These are phyloP conservation scores for Lentinula boryana DNA, from an alignment of 768 basidiomycete genomes.

Conservation along the genomic window DNA sequence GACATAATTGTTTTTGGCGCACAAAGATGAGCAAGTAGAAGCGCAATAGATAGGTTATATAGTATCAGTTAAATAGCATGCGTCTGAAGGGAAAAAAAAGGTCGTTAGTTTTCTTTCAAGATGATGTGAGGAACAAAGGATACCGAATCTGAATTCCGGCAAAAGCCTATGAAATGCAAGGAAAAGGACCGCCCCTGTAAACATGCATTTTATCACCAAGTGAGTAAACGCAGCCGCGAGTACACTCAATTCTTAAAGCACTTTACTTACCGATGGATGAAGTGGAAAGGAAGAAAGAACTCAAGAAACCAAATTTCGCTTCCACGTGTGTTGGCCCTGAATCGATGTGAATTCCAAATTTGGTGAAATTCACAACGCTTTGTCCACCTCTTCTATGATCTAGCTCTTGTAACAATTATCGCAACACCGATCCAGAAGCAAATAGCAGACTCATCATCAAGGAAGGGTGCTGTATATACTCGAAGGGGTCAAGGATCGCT, in stretches of 20 bases:
- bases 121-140: not conserved
- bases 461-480: no score
- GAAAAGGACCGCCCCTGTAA: not conserved
- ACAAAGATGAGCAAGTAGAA: not conserved
- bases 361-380: no score
- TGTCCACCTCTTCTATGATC: no score
- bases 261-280: not conserved
- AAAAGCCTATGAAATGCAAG: not conserved
- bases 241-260: not conserved
- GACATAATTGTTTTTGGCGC: not conserved
- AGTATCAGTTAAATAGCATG: constrained; percentile 4
- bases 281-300: not conserved
- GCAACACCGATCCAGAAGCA: no score
- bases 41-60: not conserved
- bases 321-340: not conserved
- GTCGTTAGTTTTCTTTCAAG: not conserved
- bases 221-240: no score
- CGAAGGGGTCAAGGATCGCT: no score
- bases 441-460: no score
- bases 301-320: not conserved
- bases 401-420: no score
- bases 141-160: not conserved
- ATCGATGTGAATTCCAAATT: not conserved
- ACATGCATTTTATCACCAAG: no score
- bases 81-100: not conserved